A percentile compares a stretch with the other conserved stretches of the same genome.
Evolutionary conservation across 106 monocot species (phyloP).

Genomic region (Chionographis japonica): DNA sequence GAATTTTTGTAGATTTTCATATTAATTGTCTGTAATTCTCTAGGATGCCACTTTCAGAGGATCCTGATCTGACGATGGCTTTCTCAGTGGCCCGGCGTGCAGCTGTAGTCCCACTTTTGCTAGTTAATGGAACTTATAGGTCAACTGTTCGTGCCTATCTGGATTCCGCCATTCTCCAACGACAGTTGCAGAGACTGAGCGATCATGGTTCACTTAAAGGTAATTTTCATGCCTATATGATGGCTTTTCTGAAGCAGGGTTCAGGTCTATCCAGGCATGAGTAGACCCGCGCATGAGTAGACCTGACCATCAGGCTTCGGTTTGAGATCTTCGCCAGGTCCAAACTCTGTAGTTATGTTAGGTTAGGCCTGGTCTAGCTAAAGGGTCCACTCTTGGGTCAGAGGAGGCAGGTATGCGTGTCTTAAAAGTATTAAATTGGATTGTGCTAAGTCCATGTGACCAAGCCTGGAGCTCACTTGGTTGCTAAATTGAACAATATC

Average conservation of each 20-base stretch:
- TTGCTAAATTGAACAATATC: no score
- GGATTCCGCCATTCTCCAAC: constrained; percentile 88
- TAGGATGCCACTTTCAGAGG: constrained; percentile 82
- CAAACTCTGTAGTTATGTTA: no score
- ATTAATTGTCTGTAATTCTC: constrained; percentile 3
- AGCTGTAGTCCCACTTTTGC: constrained; percentile 82
- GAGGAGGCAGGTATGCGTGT: no score
- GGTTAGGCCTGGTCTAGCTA: no score
- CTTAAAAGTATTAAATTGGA: no score
- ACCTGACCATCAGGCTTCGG: no score
- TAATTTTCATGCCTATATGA: constrained; percentile 10
- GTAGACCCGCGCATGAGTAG: no score
- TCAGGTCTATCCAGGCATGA: no score
- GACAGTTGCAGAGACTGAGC: constrained; percentile 68
- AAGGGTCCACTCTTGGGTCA: no score
- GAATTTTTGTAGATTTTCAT: not conserved
- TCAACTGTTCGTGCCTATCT: constrained; percentile 83
- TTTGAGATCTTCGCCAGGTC: no score
- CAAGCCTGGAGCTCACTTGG: no score
- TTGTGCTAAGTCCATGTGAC: no score
- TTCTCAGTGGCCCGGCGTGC: constrained; percentile 88
- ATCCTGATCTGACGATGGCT: constrained; percentile 77
- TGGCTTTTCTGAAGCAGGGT: not conserved
- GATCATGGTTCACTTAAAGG: constrained; percentile 82
- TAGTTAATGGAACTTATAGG: constrained; percentile 93